Percentiles rank a stretch among this genome's conserved stretches.
These are phyloP conservation scores for Backusella sp. DNA, from an alignment of 192 early-diverging fungal genomes.

Conservation along the genomic window DNA sequence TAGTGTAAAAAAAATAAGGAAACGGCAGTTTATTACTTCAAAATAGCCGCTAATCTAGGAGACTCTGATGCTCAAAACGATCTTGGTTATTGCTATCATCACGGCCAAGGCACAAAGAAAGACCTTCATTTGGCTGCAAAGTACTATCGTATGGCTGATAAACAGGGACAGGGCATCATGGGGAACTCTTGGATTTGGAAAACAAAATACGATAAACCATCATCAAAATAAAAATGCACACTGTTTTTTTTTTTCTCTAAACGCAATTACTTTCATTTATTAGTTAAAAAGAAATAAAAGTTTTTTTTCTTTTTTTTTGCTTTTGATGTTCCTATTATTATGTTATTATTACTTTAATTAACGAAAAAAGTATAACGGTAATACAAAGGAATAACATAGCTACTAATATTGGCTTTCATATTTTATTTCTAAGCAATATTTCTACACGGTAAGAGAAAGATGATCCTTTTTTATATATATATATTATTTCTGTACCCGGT, in stretches of 20 bases:
- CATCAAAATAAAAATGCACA: not conserved
- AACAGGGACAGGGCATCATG: slow-evolving; percentile 68
- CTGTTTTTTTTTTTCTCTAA: not conserved
- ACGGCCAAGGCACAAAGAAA: slow-evolving; percentile 70
- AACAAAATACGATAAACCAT: slow-evolving; percentile 61
- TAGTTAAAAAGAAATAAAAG: not conserved
- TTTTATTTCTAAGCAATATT: too few species aligned
- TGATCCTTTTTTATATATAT: too few species aligned
- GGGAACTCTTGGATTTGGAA: slow-evolving; percentile 86
- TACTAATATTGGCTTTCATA: too few species aligned
- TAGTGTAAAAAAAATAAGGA: slow-evolving; percentile 54
- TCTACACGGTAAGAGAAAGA: too few species aligned
- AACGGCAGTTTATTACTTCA: slow-evolving; percentile 76
- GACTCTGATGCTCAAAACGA: slow-evolving; percentile 41
- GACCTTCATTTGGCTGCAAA: slow-evolving; percentile 70
- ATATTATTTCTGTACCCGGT: too few species aligned
- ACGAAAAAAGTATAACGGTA: not conserved
- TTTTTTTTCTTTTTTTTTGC: not conserved
- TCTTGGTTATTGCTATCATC: slow-evolving; percentile 64
- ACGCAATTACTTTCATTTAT: not conserved
- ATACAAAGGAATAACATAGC: not conserved
- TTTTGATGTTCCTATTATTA: not conserved
- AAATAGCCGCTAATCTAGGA: slow-evolving; percentile 69
- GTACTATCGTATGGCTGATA: slow-evolving; percentile 74
- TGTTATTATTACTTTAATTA: not conserved